phyloP scores from a whole-genome alignment of 75 land plant genomes.

The Cryptomeria japonica region DNA sequence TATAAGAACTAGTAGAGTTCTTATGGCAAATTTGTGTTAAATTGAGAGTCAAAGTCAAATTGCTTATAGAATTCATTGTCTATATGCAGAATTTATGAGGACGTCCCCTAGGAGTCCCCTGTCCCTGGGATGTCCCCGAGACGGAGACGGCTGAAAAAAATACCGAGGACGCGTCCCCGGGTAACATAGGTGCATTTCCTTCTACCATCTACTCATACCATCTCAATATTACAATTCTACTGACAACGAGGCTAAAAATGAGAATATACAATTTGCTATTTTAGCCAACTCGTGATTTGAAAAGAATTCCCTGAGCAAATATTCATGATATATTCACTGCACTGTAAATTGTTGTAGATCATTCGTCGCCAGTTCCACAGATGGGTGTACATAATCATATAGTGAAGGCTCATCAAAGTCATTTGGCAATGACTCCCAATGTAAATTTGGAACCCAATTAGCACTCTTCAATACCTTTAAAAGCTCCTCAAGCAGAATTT shows the following conservation, averaged over 20 bases:
- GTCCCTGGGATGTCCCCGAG: too few relatives aligned
- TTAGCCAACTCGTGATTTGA: neutral
- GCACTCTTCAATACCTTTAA: slow-evolving; percentile 34
- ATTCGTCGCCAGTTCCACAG: slow-evolving; percentile 12
- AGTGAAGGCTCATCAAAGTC: slow-evolving; percentile 31
- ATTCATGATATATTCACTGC: neutral
- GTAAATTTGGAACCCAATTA: slow-evolving; percentile 36
- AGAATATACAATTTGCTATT: neutral
- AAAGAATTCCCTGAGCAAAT: neutral
- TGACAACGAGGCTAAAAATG: neutral
- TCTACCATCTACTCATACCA: neutral
- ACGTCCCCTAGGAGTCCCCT: too few relatives aligned
- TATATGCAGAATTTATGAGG: too few relatives aligned
- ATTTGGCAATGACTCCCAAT: slow-evolving; percentile 30
- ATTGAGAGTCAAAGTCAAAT: too few relatives aligned
- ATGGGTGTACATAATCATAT: slow-evolving; percentile 43
- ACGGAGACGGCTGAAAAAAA: too few relatives aligned
- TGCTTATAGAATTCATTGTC: too few relatives aligned
- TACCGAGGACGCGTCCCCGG: too few relatives aligned
- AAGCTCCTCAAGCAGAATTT: slow-evolving; percentile 41
- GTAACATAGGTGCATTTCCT: slow-evolving; percentile 3
- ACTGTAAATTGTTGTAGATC: neutral
- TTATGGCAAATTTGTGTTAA: too few relatives aligned
- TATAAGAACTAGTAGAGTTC: too few relatives aligned
- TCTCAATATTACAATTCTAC: neutral